A percentile compares a stretch with the other conserved stretches of the same genome.
Conservation (phyloP, 225 moss, liverwort and hornwort species). For the Straminergon stramineum region DNA sequence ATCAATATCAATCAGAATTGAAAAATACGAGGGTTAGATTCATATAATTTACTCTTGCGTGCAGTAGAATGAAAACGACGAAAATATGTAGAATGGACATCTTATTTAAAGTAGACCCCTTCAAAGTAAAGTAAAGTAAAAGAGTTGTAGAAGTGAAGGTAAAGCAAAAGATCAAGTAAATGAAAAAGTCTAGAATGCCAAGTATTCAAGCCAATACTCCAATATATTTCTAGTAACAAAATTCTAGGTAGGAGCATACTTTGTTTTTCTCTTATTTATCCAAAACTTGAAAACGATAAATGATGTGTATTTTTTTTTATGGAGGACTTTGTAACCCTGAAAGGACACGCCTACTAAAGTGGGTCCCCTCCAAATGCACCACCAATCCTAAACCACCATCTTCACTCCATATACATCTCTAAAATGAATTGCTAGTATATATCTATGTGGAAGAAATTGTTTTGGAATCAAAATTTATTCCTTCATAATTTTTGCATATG, state of each 20-base stretch:
- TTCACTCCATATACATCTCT: no score
- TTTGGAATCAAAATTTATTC: no score
- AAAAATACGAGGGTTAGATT: no score
- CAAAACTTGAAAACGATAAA: background rate
- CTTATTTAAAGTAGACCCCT: background rate
- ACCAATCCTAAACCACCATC: no score
- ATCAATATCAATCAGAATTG: background rate
- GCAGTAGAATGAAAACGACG: background rate
- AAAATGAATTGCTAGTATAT: no score
- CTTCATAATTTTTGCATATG: no score
- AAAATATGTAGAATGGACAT: background rate
- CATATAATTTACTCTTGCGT: background rate
- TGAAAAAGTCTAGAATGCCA: background rate
- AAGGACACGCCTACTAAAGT: background rate
- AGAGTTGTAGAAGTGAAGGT: background rate
- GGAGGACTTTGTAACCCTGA: accelerated
- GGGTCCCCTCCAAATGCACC: no score
- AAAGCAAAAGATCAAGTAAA: background rate
- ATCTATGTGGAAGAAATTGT: no score
- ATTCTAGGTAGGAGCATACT: background rate
- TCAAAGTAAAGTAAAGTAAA: background rate
- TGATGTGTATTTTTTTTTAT: background rate
- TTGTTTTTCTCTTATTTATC: background rate
- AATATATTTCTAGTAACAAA: background rate
- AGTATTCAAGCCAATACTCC: background rate